Base-by-base conservation (phyloP, 2,329 filamentous ascomycete species). In the Emericellopsis cladophorae region DNA sequence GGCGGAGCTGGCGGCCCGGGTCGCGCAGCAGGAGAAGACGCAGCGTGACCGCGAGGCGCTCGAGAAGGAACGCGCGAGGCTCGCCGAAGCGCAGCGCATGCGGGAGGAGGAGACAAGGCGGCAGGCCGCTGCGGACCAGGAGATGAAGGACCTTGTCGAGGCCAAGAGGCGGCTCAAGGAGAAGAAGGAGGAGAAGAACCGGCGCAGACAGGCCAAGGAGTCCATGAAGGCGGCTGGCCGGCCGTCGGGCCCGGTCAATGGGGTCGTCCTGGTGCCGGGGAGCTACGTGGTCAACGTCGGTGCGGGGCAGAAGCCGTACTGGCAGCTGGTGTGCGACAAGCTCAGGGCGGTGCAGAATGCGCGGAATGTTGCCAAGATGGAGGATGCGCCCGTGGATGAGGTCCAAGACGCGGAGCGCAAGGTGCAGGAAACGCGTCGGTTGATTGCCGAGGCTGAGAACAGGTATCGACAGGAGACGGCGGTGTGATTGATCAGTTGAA, bases 1-100 rank as follows among this genome's bases (percentile, higher is more conserved):
- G 22, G 68, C 84, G 16, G 90, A 95, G 59, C 67, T 74, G 24
- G 79, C 79, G 3, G 67, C 78, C 40, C 79, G 76, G 54, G 64
- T 75, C 35, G 65, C 76, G 45, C 72, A 72, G 61, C 72, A 67
- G 29, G 71, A 60, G 11, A 61, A 60, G 41, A 59, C 65, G 36
- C 56, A 62, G 41, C 46, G 46, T 8, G 52, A 55, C 6, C 52
- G 51, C 37, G 55, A 62, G n/a, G 49, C 50, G 35, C 44, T 64
- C 34, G 55, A 63, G 40, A 57, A 56, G 41, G 62, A 67, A 45
- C 53, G 57, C 23, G 55, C 53, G 34, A 54, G 60, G 16, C 47
- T 65, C 7, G 52, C 55, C 6, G 62, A 66, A 44, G 52, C 55
- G 40, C 56, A 60, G 45, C 54, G 60, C 31, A 51, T 60, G 53